phyloP scores from a whole-genome alignment of 495 filamentous ascomycete genomes.

The Lophiostoma macrostomum region DNA sequence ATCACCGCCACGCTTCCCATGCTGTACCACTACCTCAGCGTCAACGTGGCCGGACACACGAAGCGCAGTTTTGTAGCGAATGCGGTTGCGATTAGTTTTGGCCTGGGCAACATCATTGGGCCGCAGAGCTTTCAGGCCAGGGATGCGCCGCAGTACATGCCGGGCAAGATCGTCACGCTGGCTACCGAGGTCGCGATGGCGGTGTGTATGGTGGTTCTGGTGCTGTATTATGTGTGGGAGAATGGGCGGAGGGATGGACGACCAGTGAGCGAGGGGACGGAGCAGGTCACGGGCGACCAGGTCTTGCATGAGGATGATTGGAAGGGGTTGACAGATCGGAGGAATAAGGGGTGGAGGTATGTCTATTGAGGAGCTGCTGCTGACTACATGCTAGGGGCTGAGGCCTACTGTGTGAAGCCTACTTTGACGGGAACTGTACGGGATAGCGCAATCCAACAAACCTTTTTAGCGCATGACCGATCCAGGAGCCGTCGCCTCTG shows the following conservation, averaged over 20 bases:
- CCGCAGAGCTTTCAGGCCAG: conserved; percentile 52
- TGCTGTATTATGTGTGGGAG: conserved; percentile 2
- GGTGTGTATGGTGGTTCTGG: background rate
- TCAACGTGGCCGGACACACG: conserved; percentile 56
- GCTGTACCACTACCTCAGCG: conserved; percentile 49
- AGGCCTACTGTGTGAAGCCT: too few species aligned
- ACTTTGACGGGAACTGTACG: too few species aligned
- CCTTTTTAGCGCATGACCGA: too few species aligned
- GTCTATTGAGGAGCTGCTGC: too few species aligned
- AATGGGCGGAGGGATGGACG: conserved; percentile 4
- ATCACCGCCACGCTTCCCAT: conserved; percentile 58
- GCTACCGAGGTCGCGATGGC: conserved; percentile 3
- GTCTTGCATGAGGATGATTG: background rate
- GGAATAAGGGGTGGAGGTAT: background rate
- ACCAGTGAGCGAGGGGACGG: background rate
- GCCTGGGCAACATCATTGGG: conserved; percentile 51
- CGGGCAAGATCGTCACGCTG: conserved; percentile 32
- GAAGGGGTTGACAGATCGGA: conserved; percentile 3
- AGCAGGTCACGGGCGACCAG: background rate
- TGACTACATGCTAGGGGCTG: too few species aligned
- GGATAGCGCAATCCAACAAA: too few species aligned
- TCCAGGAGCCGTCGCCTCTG: too few species aligned
- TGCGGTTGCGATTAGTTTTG: conserved; percentile 51
- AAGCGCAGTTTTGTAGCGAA: conserved; percentile 52
- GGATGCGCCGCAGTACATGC: conserved; percentile 47